These are phyloP conservation scores for Rhodotorula sp. DNA, from an alignment of 1,284 basidiomycete genomes.

Conservation along the genomic window DNA sequence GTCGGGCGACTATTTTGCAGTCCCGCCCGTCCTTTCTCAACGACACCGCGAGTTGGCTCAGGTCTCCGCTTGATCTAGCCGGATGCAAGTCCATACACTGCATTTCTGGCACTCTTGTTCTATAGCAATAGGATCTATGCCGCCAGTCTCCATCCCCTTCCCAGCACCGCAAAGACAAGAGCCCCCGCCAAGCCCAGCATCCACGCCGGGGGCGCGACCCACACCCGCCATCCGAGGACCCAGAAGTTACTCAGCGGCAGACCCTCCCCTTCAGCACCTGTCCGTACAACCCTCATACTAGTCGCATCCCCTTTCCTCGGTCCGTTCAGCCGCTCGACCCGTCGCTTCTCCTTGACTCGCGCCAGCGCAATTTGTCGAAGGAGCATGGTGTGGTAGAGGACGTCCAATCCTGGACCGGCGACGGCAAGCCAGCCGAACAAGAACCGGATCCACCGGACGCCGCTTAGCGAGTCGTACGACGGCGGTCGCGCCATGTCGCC, in stretches of 20 bases:
- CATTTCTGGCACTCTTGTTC: neutral
- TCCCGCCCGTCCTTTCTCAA: too few relatives aligned
- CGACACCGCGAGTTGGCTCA: too few relatives aligned
- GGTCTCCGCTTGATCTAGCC: too few relatives aligned
- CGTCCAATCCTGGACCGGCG: constrained; percentile 46
- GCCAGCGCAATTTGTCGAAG: constrained; percentile 30
- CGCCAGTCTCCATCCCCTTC: neutral
- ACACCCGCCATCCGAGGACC: constrained; percentile 5
- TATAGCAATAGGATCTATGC: neutral
- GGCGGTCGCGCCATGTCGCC: constrained; percentile 40
- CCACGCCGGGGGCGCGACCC: constrained; percentile 1
- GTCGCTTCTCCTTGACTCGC: constrained; percentile 16
- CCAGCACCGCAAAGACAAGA: neutral
- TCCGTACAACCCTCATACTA: neutral
- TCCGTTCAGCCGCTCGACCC: constrained; percentile 3
- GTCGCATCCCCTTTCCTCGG: neutral
- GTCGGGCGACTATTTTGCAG: too few relatives aligned
- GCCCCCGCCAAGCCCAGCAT: neutral
- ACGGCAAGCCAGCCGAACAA: constrained; percentile 41
- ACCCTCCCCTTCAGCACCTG: neutral
- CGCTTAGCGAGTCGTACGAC: constrained; percentile 41
- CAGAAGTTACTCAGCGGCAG: constrained; percentile 7
- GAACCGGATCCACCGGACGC: constrained; percentile 38
- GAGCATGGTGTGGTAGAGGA: constrained; percentile 41
- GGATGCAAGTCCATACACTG: too few relatives aligned